Evolutionary conservation across 129 eudicot genomes (phyloP), one percentile per base, ranked within the genome.

Genomic region (Ambrosia artemisiifolia): DNA sequence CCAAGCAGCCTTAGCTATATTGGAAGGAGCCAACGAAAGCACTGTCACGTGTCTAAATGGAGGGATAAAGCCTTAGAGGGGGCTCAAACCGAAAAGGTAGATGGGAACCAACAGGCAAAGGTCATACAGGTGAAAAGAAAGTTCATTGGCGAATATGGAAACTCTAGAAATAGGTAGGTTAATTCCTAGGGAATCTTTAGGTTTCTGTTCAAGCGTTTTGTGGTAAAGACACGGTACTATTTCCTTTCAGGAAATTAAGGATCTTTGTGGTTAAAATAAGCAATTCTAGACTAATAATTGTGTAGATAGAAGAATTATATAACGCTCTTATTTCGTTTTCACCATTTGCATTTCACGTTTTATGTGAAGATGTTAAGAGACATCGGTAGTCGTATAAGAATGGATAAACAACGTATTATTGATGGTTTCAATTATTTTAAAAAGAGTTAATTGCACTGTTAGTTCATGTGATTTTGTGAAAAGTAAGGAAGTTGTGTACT

Each of bases 101-200:
- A 70, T 43, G 67, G 76, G 46, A 72, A 60, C 35, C 18, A 72
- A 72, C 68, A 61, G 57, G 62, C 48, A 35, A 73, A 13, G 59
- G 61, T 57, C 42, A 56, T 63, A 60, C n/a, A 53, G 43, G 19
- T 44, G 63, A 72, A 72, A 69, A 46, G 78, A 67, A 44, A 53
- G 67, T 50, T 79, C 77, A 67, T 71, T 43, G 36, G 24, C 79
- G 49, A 61, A 83, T 67, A 54, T 65, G 67, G 71, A 57, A 84
- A 73, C 81, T 78, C 72, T 53, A 69, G 35, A 69, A 68, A 56
- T 11, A 19, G 54, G 55, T 62, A 56, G 73, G 55, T 63, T 49
- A 54, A 46, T 34, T 51, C 44, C 34, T 28, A 40, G 70, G 81
- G 76, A 78, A 78, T 78, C 77, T 70, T 11, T 77, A 67, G 76